A percentile compares a stretch with the other conserved stretches of the same genome.
phyloP scores from a whole-genome alignment of 345 rosid species.

The Boechera stricta region DNA sequence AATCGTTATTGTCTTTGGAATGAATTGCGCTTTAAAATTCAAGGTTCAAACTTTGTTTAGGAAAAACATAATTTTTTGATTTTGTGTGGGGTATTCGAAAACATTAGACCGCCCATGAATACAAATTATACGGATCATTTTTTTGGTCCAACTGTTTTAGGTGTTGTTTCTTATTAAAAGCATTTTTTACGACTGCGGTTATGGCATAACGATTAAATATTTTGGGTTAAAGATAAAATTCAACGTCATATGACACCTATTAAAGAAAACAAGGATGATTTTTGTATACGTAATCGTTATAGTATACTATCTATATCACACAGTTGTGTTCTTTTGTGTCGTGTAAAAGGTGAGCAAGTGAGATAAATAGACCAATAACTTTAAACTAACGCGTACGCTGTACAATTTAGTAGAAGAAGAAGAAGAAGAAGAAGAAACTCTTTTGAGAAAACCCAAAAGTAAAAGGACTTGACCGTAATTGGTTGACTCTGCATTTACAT shows the following conservation, averaged over 20 bases:
- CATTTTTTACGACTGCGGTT: neutral
- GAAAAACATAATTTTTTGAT: too few species aligned
- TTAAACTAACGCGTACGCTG: constrained; percentile 23
- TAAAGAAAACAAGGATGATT: neutral
- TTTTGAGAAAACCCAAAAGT: constrained; percentile 15
- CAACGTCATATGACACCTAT: constrained; percentile 1
- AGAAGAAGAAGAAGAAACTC: constrained; percentile 13
- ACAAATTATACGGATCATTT: neutral
- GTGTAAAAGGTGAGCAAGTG: constrained; percentile 35
- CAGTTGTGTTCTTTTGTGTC: neutral
- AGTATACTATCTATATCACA: neutral
- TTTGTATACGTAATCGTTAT: neutral
- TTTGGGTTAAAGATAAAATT: neutral
- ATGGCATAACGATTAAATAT: neutral
- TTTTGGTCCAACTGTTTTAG: neutral
- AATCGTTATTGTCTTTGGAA: too few species aligned
- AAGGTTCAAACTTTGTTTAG: too few species aligned
- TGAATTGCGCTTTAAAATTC: too few species aligned
- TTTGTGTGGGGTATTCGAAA: too few species aligned
- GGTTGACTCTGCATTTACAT: constrained; percentile 26
- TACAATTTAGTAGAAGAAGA: neutral
- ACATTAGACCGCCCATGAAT: too few species aligned
- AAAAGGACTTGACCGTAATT: constrained; percentile 38
- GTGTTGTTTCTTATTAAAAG: neutral
- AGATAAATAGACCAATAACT: constrained; percentile 20